These are phyloP conservation scores for Eimeria maxima DNA, from an alignment of 169 alveolate species.

Conservation along the genomic window DNA sequence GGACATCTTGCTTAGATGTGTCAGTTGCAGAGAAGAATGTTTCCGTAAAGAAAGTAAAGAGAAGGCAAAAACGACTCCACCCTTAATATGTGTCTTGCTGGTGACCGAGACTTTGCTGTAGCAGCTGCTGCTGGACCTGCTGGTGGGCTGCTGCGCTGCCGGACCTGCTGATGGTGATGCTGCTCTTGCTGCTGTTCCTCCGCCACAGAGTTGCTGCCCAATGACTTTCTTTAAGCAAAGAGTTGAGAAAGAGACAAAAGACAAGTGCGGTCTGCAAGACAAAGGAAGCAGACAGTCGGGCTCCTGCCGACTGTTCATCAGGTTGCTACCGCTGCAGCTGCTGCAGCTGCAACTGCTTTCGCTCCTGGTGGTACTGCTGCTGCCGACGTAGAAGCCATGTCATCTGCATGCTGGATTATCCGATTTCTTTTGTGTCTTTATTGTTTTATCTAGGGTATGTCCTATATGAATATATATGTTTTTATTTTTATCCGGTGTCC, in stretches of 20 bases:
- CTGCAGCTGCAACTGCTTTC: background rate
- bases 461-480: too few species aligned
- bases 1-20: background rate
- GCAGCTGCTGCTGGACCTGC: background rate
- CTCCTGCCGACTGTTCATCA: background rate
- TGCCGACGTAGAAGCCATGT: background rate
- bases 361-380: conserved; percentile 13
- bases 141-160: background rate
- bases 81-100: background rate
- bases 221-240: background rate
- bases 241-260: background rate
- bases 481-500: too few species aligned
- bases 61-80: background rate
- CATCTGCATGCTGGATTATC: too few species aligned
- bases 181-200: background rate
- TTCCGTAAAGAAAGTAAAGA: background rate
- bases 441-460: too few species aligned
- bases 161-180: background rate
- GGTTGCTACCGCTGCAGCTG: background rate
- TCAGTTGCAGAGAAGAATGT: background rate
- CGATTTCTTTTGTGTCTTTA: too few species aligned
- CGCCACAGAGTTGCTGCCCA: background rate
- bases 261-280: background rate
- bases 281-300: background rate
- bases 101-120: background rate